A percentile compares a stretch with the other conserved stretches of the same genome.
Conservation (phyloP, 2,329 filamentous ascomycete species). For the Ascochyta koolunga region DNA sequence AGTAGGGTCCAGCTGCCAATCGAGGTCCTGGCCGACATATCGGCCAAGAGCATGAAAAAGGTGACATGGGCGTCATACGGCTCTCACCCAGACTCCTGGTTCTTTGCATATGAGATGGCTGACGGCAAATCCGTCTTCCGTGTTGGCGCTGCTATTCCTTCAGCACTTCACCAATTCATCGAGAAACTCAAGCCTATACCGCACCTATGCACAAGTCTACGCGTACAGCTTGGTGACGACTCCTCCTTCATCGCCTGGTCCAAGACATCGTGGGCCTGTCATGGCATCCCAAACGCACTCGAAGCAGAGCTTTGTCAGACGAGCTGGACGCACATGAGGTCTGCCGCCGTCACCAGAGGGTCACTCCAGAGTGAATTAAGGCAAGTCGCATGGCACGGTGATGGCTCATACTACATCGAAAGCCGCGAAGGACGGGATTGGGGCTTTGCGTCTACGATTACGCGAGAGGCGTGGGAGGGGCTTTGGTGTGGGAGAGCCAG, state of each 20-base stretch:
- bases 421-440: conserved; percentile 8
- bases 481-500: conserved; percentile 20
- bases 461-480: conserved; percentile 21
- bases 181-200: neutral
- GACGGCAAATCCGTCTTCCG: conserved; percentile 16
- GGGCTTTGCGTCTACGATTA: conserved; percentile 17
- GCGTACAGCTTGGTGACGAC: conserved; percentile 33
- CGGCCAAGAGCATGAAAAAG: conserved; percentile 14
- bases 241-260: conserved; percentile 35
- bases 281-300: conserved; percentile 19
- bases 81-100: conserved; percentile 30
- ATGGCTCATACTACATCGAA: conserved; percentile 31
- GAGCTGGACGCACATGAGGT: conserved; percentile 10
- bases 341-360: conserved; percentile 15
- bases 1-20: conserved; percentile 31
- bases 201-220: conserved; percentile 16
- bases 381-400: conserved; percentile 27
- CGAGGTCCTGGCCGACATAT: conserved; percentile 15
- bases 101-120: conserved; percentile 29
- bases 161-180: conserved; percentile 18
- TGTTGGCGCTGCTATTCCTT: conserved; percentile 18
- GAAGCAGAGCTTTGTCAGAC: conserved; percentile 6
- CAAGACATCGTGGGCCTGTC: conserved; percentile 23
- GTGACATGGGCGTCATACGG: conserved; percentile 38
- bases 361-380: conserved; percentile 14